phyloP scores from a whole-genome alignment of 2,329 filamentous ascomycete genomes.

The Chlorencoelia australis region DNA sequence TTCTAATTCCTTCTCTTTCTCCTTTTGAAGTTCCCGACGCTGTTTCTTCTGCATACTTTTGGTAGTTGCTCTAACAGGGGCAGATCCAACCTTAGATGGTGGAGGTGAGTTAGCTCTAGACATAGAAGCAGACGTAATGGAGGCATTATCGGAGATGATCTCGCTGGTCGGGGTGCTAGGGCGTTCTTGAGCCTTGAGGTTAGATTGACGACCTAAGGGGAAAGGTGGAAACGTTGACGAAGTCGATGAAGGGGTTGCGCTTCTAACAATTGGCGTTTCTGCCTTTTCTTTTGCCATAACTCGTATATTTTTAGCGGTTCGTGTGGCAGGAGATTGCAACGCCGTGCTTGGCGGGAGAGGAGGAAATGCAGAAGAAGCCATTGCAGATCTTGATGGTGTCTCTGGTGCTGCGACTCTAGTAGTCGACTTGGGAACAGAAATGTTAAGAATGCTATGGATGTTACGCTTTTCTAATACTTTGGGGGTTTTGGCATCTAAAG shows the following conservation, averaged over 20 bases:
- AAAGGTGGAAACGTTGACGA: constrained; percentile 31
- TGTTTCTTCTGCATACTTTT: constrained; percentile 75
- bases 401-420: constrained; percentile 13
- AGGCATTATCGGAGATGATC: constrained; percentile 66
- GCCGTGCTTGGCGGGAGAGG: constrained; percentile 39
- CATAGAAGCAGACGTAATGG: constrained; percentile 60
- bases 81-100: constrained; percentile 52
- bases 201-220: constrained; percentile 39
- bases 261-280: constrained; percentile 38
- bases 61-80: constrained; percentile 58
- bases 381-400: constrained; percentile 12
- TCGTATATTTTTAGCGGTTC: constrained; percentile 55
- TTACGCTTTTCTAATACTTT: constrained; percentile 19
- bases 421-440: constrained; percentile 35
- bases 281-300: constrained; percentile 57
- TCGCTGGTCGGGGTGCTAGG: constrained; percentile 70
- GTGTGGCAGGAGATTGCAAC: constrained; percentile 37
- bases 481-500: background rate
- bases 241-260: constrained; percentile 23
- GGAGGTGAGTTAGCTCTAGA: constrained; percentile 67
- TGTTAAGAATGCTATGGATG: constrained; percentile 35
- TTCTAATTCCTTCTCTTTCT: constrained; percentile 47
- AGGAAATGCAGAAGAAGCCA: constrained; percentile 35
- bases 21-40: constrained; percentile 56
- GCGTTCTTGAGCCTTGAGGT: constrained; percentile 37